Base-by-base conservation (phyloP, 805 yeast species). In the Maudiozyma saulgeensis region DNA sequence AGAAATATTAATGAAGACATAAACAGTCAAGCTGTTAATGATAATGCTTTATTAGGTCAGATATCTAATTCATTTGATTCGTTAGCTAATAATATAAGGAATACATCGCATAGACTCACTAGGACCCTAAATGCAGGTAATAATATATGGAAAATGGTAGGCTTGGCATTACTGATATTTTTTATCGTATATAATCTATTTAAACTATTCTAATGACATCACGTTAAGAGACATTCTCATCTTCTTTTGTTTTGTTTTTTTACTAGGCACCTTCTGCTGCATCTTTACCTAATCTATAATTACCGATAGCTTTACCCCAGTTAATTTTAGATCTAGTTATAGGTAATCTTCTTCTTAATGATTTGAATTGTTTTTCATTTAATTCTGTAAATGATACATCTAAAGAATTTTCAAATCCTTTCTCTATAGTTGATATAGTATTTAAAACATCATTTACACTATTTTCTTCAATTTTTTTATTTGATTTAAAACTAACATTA, bases 271-370 rank as follows among this genome's bases (percentile, higher is more conserved):
- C 75, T 47, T 74, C 72, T 11, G 74, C 82, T 34, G 82, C 89
- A 62, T 85, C 90, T 55, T 81, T 81, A 16, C 98, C 98, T 42
- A 91, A 72, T 60, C 87, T 79, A 69, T 90, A 90, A 63, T 82
- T 86, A 16, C 95, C 95, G 57, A 88, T 87, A 11, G 96, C 87
- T 61, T 80, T 86, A 31, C 96, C 96, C 99, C 99, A 91, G 64
- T 87, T 87, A 60, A 91, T 84, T 64, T 85, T 89, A 16, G 96
- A 78, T 63, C 96, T 78, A 19, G 96, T 91, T 19, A 91, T 82
- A 7, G 99, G 99, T 54, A 91, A 73, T 64, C 87, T 87, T 67
- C 99, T 82, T 69, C 99, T 79, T 57, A 91, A 75, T 52, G 77
- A 76, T 69, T 91, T 93, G 72, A 93, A 91, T 53, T 81, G 78